A percentile compares a stretch with the other conserved stretches of the same genome.
Conservation (phyloP, 495 filamentous ascomycete genomes). For the Talaromyces nanjingensis region DNA sequence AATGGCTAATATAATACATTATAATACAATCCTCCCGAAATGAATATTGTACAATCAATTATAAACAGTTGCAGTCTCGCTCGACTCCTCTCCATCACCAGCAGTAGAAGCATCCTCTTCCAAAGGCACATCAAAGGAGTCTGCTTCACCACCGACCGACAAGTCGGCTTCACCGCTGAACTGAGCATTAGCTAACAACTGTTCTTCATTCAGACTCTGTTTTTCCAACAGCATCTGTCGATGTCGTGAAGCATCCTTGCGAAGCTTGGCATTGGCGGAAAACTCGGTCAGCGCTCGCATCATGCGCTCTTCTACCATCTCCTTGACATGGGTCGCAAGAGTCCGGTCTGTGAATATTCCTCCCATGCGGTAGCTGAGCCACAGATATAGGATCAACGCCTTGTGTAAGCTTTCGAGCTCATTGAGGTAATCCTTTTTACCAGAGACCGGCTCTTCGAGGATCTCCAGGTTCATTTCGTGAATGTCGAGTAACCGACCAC, state of each 20-base stretch:
- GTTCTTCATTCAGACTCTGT: background rate
- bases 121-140: background rate
- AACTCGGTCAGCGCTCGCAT: slow-evolving; percentile 54
- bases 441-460: slow-evolving; percentile 47
- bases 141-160: background rate
- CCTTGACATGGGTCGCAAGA: slow-evolving; percentile 75
- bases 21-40: background rate
- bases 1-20: background rate
- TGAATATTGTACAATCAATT: background rate
- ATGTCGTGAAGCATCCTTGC: slow-evolving; percentile 33
- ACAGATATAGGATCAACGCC: slow-evolving; percentile 74
- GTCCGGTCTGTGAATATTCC: slow-evolving; percentile 74
- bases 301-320: slow-evolving; percentile 71
- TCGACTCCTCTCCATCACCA: background rate
- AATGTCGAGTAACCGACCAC: slow-evolving; percentile 62
- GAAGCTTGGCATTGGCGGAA: slow-evolving; percentile 41
- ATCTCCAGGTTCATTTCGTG: slow-evolving; percentile 56
- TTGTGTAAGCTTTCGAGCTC: slow-evolving; percentile 74
- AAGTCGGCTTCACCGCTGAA: background rate
- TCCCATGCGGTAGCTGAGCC: slow-evolving; percentile 66
- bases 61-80: background rate
- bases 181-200: background rate
- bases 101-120: background rate
- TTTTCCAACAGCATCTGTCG: slow-evolving; percentile 23
- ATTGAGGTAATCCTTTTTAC: slow-evolving; percentile 46